Conservation (phyloP, 306 rosid species). For the Glycine soja region DNA sequence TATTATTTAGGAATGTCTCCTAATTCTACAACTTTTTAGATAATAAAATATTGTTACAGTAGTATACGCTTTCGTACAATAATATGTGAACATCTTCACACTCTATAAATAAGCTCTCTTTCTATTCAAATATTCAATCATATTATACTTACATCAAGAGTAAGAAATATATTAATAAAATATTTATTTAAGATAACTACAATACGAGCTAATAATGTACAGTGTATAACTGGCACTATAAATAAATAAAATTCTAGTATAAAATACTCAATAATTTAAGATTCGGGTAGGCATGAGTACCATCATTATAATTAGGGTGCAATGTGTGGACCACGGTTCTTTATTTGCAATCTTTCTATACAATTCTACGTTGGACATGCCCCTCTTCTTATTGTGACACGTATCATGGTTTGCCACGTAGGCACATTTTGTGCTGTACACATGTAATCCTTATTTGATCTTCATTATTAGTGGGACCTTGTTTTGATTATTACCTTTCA, state of each 20-base stretch:
- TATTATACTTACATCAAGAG: too few relatives aligned
- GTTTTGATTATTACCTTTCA: not conserved
- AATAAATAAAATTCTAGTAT: not conserved
- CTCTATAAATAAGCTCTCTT: too few relatives aligned
- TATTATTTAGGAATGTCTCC: too few relatives aligned
- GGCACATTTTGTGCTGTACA: not conserved
- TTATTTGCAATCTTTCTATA: not conserved
- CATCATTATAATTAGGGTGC: not conserved
- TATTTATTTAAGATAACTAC: too few relatives aligned
- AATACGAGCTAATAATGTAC: too few relatives aligned
- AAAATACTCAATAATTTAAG: not conserved
- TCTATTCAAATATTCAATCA: too few relatives aligned
- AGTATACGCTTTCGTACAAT: too few relatives aligned
- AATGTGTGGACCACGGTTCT: not conserved
- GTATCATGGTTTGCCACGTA: slow-evolving; percentile 2
- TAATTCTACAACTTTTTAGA: too few relatives aligned
- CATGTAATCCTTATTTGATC: not conserved
- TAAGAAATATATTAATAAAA: too few relatives aligned
- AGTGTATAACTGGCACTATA: too few relatives aligned
- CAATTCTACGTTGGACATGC: not conserved
- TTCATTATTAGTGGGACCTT: slow-evolving; percentile 25
- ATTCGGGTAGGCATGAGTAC: not conserved
- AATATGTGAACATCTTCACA: too few relatives aligned
- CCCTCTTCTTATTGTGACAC: slow-evolving; percentile 7
- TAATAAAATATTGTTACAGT: too few relatives aligned